Conservation (phyloP, 2,329 filamentous ascomycete species). For the Chrysoporthe austroafricana region DNA sequence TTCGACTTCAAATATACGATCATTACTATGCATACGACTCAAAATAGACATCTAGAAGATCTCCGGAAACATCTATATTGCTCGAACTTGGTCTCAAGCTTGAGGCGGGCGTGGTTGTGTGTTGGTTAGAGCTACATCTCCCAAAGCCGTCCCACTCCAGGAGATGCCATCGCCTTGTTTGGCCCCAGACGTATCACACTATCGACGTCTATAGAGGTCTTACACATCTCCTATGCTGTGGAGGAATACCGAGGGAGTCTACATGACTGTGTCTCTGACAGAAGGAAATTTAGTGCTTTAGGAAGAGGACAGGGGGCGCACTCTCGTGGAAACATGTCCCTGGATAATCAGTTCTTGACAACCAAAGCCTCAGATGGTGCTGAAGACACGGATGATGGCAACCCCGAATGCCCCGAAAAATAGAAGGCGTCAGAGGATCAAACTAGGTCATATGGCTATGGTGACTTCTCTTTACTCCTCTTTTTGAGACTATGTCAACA, state of each 20-base stretch:
- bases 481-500: neutral
- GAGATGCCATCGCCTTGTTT: neutral
- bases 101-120: neutral
- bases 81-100: neutral
- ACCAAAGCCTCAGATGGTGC: no score
- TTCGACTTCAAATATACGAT: neutral
- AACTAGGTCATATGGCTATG: neutral
- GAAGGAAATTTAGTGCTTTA: neutral
- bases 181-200: neutral
- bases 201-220: neutral
- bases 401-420: no score
- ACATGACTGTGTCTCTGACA: neutral
- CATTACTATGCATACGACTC: no score
- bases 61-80: no score
- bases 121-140: neutral
- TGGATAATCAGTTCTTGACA: no score
- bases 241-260: neutral
- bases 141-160: no score
- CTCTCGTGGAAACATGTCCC: neutral
- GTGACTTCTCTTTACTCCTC: neutral
- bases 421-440: no score
- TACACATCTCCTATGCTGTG: neutral
- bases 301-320: neutral
- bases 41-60: neutral
- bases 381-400: neutral